Conservation (phyloP, 805 yeast species). For the Starmerella asiatica region DNA sequence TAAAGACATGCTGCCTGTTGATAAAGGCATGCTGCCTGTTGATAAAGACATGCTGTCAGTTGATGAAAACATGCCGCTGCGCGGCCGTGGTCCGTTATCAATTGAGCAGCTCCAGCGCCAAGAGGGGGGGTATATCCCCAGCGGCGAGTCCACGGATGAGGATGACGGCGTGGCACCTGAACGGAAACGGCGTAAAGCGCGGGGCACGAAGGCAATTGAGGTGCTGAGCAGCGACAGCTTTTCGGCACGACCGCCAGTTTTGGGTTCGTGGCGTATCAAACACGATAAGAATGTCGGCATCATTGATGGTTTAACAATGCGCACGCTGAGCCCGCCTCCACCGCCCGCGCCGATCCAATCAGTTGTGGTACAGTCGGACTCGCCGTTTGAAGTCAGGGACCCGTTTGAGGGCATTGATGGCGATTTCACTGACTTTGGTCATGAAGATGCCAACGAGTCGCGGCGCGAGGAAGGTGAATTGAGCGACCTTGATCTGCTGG, state of each 20-base stretch:
- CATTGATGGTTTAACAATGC: conserved; percentile 84
- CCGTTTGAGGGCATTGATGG: conserved; percentile 19
- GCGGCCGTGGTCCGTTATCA: conserved; percentile 16
- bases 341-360: no score
- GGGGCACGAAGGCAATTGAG: conserved; percentile 78
- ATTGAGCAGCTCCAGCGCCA: neutral
- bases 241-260: conserved; percentile 76
- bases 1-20: no score
- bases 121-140: conserved; percentile 22
- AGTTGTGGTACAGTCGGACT: no score
- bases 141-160: conserved; percentile 90
- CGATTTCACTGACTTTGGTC: conserved; percentile 10
- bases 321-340: conserved; percentile 51
- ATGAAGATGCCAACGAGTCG: neutral
- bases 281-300: conserved; percentile 67
- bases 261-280: conserved; percentile 78
- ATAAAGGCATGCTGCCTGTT: no score
- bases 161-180: conserved; percentile 72
- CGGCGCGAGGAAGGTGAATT: conserved; percentile 29
- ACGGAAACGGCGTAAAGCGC: conserved; percentile 31
- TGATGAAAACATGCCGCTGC: conserved; percentile 13
- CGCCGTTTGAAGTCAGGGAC: conserved; percentile 20
- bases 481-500: conserved; percentile 32
- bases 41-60: no score
- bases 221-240: conserved; percentile 77